A percentile compares a stretch with the other conserved stretches of the same genome.
phyloP scores from a whole-genome alignment of 2,329 filamentous ascomycete genomes.

The Aquanectria penicillioides region DNA sequence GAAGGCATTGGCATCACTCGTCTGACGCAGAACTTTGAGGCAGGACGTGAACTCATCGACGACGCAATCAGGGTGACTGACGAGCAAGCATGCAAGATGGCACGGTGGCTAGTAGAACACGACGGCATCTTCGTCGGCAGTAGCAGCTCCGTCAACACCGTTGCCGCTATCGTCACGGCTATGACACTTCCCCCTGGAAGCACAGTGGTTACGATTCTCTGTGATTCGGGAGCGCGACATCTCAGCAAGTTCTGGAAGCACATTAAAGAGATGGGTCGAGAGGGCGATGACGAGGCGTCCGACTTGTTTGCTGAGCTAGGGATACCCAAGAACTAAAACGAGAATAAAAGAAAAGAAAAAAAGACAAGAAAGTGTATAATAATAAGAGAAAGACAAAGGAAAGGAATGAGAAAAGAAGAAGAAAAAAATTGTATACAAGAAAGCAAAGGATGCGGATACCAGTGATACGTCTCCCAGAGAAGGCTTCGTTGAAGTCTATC shows the following conservation, averaged over 20 bases:
- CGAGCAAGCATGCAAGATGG: slow-evolving; percentile 90
- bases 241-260: slow-evolving; percentile 87
- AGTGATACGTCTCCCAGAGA: slow-evolving; percentile 6
- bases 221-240: slow-evolving; percentile 84
- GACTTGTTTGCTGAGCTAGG: slow-evolving; percentile 63
- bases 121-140: slow-evolving; percentile 96
- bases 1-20: slow-evolving; percentile 97
- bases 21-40: slow-evolving; percentile 92
- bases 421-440: slow-evolving; percentile 5
- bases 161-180: slow-evolving; percentile 77
- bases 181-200: slow-evolving; percentile 69
- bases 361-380: slow-evolving; percentile 15
- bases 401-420: not conserved
- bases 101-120: slow-evolving; percentile 93
- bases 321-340: slow-evolving; percentile 44
- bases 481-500: not conserved
- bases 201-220: slow-evolving; percentile 83
- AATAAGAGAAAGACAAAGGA: not conserved
- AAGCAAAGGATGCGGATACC: not conserved
- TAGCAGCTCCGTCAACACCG: slow-evolving; percentile 96
- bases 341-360: slow-evolving; percentile 12
- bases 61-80: slow-evolving; percentile 91
- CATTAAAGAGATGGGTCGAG: slow-evolving; percentile 74
- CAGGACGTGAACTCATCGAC: slow-evolving; percentile 85
- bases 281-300: slow-evolving; percentile 53